Conservation (phyloP, 306 rosid species). For the Cyamopsis tetragonoloba region DNA sequence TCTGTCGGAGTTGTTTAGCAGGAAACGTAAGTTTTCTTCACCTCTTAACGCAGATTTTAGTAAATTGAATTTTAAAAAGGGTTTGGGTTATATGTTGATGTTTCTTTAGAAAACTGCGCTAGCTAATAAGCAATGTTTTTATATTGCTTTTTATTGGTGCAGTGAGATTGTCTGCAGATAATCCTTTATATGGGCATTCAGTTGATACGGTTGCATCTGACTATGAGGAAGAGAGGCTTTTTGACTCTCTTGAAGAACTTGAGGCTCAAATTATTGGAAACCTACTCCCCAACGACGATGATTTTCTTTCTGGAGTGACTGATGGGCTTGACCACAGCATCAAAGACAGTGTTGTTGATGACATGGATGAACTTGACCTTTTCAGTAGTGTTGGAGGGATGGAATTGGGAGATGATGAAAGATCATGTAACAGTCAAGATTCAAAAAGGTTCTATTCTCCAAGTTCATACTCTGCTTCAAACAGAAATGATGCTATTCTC, state of each 20-base stretch:
- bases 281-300: slow-evolving; percentile 35
- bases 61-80: neutral
- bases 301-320: slow-evolving; percentile 32
- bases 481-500: slow-evolving; percentile 39
- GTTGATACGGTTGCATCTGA: slow-evolving; percentile 23
- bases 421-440: slow-evolving; percentile 29
- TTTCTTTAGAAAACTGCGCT: slow-evolving; percentile 7
- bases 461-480: no score
- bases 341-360: slow-evolving; percentile 32
- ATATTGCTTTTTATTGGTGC: slow-evolving; percentile 11
- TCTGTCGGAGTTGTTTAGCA: slow-evolving; percentile 25
- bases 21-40: slow-evolving; percentile 26
- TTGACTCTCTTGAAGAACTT: slow-evolving; percentile 37
- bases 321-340: neutral
- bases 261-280: slow-evolving; percentile 34
- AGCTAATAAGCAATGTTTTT: slow-evolving; percentile 10
- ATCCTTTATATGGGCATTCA: slow-evolving; percentile 32
- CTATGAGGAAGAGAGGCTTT: slow-evolving; percentile 32
- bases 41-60: neutral
- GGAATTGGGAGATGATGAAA: slow-evolving; percentile 59
- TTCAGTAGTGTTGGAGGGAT: slow-evolving; percentile 68
- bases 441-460: no score
- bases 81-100: slow-evolving; percentile 3
- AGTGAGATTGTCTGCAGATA: slow-evolving; percentile 30
- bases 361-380: slow-evolving; percentile 57